Evolutionary conservation across 768 basidiomycete species (phyloP).

Genomic region (Suillus discolor): DNA sequence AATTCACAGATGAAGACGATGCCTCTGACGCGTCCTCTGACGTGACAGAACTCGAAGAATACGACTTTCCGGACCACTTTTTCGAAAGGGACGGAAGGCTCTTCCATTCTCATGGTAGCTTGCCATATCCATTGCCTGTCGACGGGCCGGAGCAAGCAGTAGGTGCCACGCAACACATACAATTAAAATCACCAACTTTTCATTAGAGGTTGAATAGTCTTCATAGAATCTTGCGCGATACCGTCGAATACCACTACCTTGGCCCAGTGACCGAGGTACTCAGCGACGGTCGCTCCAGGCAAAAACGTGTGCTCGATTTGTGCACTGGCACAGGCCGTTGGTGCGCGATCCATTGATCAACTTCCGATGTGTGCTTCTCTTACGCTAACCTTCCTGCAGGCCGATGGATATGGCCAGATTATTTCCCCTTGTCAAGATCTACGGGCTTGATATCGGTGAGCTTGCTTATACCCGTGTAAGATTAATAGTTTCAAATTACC

Average conservation of each 20-base stretch:
- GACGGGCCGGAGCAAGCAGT: conserved; percentile 74
- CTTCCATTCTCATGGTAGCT: conserved; percentile 64
- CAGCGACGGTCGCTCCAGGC: conserved; percentile 38
- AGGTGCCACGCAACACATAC: conserved; percentile 21
- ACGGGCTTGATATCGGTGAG: conserved; percentile 78
- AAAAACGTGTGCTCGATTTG: conserved; percentile 66
- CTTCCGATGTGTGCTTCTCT: conserved; percentile 20
- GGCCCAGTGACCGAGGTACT: conserved; percentile 62
- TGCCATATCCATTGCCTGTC: conserved; percentile 74
- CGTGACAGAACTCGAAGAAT: conserved; percentile 47
- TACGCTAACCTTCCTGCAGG: conserved; percentile 44
- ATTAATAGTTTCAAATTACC: conserved; percentile 16
- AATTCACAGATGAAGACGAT: conserved; percentile 32
- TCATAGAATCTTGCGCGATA: conserved; percentile 49
- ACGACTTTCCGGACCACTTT: conserved; percentile 66
- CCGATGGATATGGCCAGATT: conserved; percentile 69
- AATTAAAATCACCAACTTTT: conserved; percentile 8
- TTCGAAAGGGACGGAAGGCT: conserved; percentile 58
- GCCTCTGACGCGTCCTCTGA: conserved; percentile 45
- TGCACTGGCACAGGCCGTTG: conserved; percentile 77
- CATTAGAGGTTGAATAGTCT: conserved; percentile 53
- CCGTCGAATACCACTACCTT: conserved; percentile 60
- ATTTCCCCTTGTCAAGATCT: conserved; percentile 66
- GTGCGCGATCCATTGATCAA: conserved; percentile 42
- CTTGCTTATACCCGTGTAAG: conserved; percentile 17